Evolutionary conservation across 106 monocot genomes (phyloP), one percentile per base, ranked within the genome.

Genomic region (Dendrobium huoshanense): DNA sequence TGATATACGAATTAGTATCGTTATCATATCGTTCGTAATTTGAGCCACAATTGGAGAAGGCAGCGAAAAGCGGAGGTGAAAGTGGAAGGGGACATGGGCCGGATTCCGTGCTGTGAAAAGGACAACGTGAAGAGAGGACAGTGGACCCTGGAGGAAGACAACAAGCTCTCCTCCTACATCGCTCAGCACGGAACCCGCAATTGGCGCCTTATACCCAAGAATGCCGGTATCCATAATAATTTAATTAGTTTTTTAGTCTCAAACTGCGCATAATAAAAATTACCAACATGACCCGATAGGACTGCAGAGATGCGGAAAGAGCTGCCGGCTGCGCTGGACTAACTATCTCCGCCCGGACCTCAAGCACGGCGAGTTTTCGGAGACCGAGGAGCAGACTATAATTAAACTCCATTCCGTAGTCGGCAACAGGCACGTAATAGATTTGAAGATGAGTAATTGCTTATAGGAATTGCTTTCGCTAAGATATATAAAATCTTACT

Each of bases 121-220:
- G 98, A 95, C 72, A 95, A 79, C 72, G 98, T 95, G 27, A 98
- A 95, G 84, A 86, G 91, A 45, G 98, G 98, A 6, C 98, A 98
- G 88, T 98, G 98, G 94, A 98, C 98, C 5, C 95, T 91, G 10
- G 98, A 98, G 64, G 98, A 98, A 58, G 98, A 98, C 80, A 98
- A 85, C 88, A 92, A 95, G 87, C 98, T 98, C 72, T 87, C 95
- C 68, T 89, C 95, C 40, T 98, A 98, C 84, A 98, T 98, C 49
- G 88, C 98, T 7, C 98, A 91, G 67, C 89, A 98, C 58, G 98
- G 98, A 77, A 92, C 95, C 51, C 90, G 94, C 17, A 98, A 98
- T 55, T 98, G 98, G 98, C 89, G 98, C 4, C 91, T 98, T 82
- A 90, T 98, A 44, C 98, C 98, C 27, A 98, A 98, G 80, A 94